Evolutionary conservation across 2,329 filamentous ascomycete genomes (phyloP), one percentile per base, ranked within the genome.

Genomic region (Arthroderma uncinatum): DNA sequence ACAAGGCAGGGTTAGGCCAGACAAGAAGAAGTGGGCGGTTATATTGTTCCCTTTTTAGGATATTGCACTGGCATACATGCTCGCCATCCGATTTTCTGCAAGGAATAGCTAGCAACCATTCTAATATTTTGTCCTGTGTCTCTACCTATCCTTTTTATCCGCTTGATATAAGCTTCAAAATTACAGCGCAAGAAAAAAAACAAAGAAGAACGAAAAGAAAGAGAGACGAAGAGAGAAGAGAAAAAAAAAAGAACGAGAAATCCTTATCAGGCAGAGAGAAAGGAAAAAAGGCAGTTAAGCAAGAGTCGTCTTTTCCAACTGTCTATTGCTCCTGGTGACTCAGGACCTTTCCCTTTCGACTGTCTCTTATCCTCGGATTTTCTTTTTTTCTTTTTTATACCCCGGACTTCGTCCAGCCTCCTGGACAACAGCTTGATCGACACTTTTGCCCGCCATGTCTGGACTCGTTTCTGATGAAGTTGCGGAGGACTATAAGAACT

Each of bases 401-500:
- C n/a, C 55, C 52, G 19, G 16, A 23, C n/a, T 7, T 37, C 28
- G 25, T 37, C 50, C 9, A 7, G 12, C 23, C 19, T 47, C 12
- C 23, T 34, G 50, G 19, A 37, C 14, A 23, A 36, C 10, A 37
- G 33, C 25, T 50, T 48, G 44, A 47, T 36, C 36, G 56, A 59
- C 55, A 55, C n/a, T 34, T 57, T 53, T 58, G 57, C 48, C 55
- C 53, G 71, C 70, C 76, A 86, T 86, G 82, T 82, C 82, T 63
- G 78, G 77, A 63, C 70, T 76, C 63, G 73, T 77, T 58, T 84
- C 87, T 62, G 89, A 88, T 71, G 90, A 95, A 74, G 89, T 98
- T 65, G 91, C 91, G 62, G 87, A 92, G 73, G 93, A 97, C 75
- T 98, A 95, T 76, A 88, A 87, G 71, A 87, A 89, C 68, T 93